Percentiles rank a stretch among this genome's conserved stretches.
phyloP scores from a whole-genome alignment of 306 rosid species.

The Prosopis cineraria region DNA sequence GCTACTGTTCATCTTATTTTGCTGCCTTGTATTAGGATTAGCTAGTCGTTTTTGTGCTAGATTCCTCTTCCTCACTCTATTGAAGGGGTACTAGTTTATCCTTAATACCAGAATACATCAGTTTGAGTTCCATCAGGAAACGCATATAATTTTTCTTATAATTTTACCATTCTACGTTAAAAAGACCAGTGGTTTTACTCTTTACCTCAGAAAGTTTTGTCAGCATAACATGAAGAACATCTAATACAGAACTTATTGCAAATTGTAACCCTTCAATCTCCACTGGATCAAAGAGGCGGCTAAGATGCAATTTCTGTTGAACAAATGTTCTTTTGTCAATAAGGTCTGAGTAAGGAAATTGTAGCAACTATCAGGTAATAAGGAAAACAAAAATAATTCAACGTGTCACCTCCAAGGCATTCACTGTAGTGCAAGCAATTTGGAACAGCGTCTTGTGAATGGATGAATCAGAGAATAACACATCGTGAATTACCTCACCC shows the following conservation, averaged over 20 bases:
- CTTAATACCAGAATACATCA: too few relatives aligned
- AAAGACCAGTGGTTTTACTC: not conserved
- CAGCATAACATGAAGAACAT: conserved; percentile 67
- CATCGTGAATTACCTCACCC: conserved; percentile 59
- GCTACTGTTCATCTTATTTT: too few relatives aligned
- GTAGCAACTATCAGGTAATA: conserved; percentile 22
- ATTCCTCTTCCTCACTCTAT: too few relatives aligned
- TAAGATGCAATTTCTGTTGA: conserved; percentile 66
- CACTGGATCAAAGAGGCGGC: conserved; percentile 71
- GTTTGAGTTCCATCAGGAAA: too few relatives aligned
- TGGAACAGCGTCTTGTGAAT: conserved; percentile 75
- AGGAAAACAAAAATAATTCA: conserved; percentile 33
- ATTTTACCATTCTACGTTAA: conserved; percentile 21
- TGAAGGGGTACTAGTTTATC: too few relatives aligned
- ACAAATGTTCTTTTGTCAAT: conserved; percentile 31
- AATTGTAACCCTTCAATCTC: conserved; percentile 85
- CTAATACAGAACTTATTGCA: conserved; percentile 73
- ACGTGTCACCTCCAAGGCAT: conserved; percentile 73
- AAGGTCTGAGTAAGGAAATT: conserved; percentile 25
- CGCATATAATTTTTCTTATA: not conserved
- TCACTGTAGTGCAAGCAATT: conserved; percentile 72
- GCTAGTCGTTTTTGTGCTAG: too few relatives aligned
- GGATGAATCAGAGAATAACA: conserved; percentile 80
- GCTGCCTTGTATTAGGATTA: too few relatives aligned
- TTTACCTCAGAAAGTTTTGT: conserved; percentile 76